These are phyloP conservation scores for Endocarpon pusillum DNA, from an alignment of 495 filamentous ascomycete species.

Conservation along the genomic window DNA sequence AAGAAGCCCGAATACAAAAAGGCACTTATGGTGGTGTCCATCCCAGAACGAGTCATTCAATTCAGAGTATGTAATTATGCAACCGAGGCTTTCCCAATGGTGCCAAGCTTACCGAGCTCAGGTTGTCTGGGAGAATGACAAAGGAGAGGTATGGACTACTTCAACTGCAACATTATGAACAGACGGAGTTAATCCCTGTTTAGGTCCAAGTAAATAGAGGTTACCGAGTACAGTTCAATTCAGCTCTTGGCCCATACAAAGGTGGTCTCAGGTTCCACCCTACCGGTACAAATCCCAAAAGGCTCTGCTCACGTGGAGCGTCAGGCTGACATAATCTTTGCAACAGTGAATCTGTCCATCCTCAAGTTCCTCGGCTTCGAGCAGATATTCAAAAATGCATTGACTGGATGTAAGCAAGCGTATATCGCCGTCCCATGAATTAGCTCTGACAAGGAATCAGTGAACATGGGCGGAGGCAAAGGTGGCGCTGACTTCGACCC, in stretches of 20 bases:
- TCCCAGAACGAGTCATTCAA: constrained; percentile 92
- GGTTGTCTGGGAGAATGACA: constrained; percentile 91
- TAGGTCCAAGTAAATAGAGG: constrained; percentile 87
- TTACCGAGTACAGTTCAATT: constrained; percentile 98
- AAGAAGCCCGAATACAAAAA: constrained; percentile 87
- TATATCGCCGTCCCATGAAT: neutral
- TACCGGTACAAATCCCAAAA: constrained; percentile 24
- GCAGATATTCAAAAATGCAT: constrained; percentile 99
- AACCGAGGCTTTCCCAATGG: no score
- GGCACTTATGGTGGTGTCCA: constrained; percentile 70
- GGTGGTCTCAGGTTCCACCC: constrained; percentile 93
- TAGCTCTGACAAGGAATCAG: constrained; percentile 24
- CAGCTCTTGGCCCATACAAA: constrained; percentile 94
- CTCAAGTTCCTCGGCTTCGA: constrained; percentile 98
- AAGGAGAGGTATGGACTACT: constrained; percentile 29
- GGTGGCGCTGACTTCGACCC: constrained; percentile 98
- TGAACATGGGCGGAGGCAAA: constrained; percentile 97
- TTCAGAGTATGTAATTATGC: no score
- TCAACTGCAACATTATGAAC: neutral
- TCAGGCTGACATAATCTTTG: no score
- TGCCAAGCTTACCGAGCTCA: no score
- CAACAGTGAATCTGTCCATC: constrained; percentile 80
- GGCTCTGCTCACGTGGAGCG: no score
- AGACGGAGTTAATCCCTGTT: neutral
- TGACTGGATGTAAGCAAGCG: constrained; percentile 67